Evolutionary conservation across 768 basidiomycete species (phyloP), one percentile per base, ranked within the genome.

Genomic region (Rhodotorula graminis): DNA sequence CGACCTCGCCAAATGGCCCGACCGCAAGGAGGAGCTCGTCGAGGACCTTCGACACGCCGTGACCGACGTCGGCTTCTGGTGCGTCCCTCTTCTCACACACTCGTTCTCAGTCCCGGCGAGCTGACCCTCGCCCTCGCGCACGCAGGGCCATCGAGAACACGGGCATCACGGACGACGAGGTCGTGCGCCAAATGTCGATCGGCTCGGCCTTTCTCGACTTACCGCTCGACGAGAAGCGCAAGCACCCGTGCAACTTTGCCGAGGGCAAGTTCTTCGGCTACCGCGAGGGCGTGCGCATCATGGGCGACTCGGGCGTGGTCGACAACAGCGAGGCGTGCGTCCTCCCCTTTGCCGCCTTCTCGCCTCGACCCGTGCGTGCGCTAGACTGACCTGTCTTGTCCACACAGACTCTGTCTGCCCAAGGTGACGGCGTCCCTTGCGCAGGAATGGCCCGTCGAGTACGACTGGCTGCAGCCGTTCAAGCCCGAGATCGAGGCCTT

Each of bases 91-190:
- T 10, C 25, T 19, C 46, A 2, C 11, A n/a, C n/a, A n/a, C n/a
- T n/a, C n/a, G n/a, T n/a, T n/a, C n/a, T n/a, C n/a, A n/a, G n/a
- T n/a, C n/a, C n/a, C n/a, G n/a, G 31, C 0, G 12, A 3, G 10
- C 6, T 11, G 1, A 27, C 29, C n/a, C 18, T 53, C 7, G 18
- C 21, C 67, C n/a, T 80, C 31, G 5, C 18, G 21, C 19, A 23
- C 25, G 3, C 53, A 60, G 67, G 67, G 29, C 84, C 44, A 78
- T 81, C 65, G 69, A 64, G 50, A 81, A 81, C 61, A 79, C 80
- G 57, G 83, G 83, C 27, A 81, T 85, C 67, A 63, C 76, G 31
- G 81, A 84, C 65, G 82, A 82, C 10, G 79, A 84, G 76, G 80
- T 80, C 1, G 70, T 79, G 52, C 77, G 80, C 29, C 82, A 83